phyloP scores from a whole-genome alignment of 164 flowering plant species.

The Dillenia suffruticosa region DNA sequence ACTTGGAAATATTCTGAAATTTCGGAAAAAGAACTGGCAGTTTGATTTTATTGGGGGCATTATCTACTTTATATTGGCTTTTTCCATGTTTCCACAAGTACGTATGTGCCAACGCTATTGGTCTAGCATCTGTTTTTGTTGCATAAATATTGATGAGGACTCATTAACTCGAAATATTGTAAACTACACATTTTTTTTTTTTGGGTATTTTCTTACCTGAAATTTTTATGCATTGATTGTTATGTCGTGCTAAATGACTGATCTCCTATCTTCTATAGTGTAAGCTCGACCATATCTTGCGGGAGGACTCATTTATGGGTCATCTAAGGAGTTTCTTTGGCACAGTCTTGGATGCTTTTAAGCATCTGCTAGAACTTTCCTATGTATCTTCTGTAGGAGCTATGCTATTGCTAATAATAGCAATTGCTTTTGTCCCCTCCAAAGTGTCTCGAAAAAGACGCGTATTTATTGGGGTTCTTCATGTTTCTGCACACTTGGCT shows the following conservation, averaged over 20 bases:
- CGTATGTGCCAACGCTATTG: slow-evolving; percentile 1
- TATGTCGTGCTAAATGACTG: slow-evolving; percentile 9
- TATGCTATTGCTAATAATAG: slow-evolving; percentile 47
- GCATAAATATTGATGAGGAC: no score
- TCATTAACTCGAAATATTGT: no score
- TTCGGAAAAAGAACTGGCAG: slow-evolving; percentile 99
- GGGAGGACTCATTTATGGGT: slow-evolving; percentile 74
- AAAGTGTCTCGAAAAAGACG: slow-evolving; percentile 80
- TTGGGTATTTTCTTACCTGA: not conserved
- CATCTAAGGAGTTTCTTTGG: slow-evolving; percentile 75
- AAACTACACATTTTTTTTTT: not conserved
- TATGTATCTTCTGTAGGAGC: slow-evolving; percentile 67
- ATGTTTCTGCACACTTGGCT: slow-evolving; percentile 82
- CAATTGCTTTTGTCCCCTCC: slow-evolving; percentile 77
- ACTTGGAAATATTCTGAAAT: slow-evolving; percentile 91
- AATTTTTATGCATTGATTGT: not conserved
- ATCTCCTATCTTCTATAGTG: slow-evolving; percentile 45
- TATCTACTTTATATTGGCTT: slow-evolving; percentile 79
- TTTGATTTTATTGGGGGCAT: slow-evolving; percentile 99
- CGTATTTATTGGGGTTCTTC: slow-evolving; percentile 69
- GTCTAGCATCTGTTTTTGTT: no score
- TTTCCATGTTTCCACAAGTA: slow-evolving; percentile 95
- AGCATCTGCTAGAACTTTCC: slow-evolving; percentile 66
- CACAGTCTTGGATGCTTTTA: slow-evolving; percentile 64
- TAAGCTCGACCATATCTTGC: slow-evolving; percentile 77